Conservation (phyloP, 495 filamentous ascomycete species). For the Neohortaea acidophila region DNA sequence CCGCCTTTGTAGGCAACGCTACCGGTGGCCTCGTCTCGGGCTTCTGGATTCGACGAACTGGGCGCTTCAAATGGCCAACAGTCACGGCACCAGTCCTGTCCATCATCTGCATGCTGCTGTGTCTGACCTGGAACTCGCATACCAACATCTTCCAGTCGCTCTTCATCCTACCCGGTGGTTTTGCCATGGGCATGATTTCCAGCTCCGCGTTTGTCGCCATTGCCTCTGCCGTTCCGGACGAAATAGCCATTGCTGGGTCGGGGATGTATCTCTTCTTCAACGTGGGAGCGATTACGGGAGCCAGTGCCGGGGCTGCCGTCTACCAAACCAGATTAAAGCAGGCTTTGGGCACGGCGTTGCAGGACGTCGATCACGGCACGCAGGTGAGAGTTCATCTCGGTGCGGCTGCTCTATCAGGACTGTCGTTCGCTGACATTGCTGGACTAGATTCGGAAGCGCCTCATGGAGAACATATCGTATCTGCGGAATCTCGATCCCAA, state of each 20-base stretch:
- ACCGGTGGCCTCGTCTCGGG: constrained; percentile 47
- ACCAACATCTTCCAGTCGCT: constrained; percentile 45
- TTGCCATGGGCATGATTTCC: constrained; percentile 15
- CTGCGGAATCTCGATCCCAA: background rate
- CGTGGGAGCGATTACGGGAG: background rate
- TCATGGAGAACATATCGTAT: background rate
- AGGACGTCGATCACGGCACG: background rate
- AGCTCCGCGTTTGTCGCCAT: constrained; percentile 18
- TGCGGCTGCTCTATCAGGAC: background rate
- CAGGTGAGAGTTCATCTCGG: background rate
- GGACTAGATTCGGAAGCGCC: background rate
- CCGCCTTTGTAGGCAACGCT: constrained; percentile 50
- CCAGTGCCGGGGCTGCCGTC: background rate
- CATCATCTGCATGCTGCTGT: constrained; percentile 36
- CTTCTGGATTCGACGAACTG: constrained; percentile 42
- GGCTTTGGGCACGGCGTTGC: background rate
- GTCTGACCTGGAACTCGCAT: constrained; percentile 47
- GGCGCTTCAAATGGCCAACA: constrained; percentile 42
- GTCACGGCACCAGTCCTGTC: constrained; percentile 37
- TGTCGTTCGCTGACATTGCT: background rate
- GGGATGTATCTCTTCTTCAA: constrained; percentile 1
- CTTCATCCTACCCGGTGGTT: constrained; percentile 41
- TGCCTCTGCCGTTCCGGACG: constrained; percentile 10
- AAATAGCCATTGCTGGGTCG: constrained; percentile 13
- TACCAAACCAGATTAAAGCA: background rate